Evolutionary conservation across 441 rosid genomes (phyloP), one percentile per base, ranked within the genome.

Genomic region (Mallotus repandus): DNA sequence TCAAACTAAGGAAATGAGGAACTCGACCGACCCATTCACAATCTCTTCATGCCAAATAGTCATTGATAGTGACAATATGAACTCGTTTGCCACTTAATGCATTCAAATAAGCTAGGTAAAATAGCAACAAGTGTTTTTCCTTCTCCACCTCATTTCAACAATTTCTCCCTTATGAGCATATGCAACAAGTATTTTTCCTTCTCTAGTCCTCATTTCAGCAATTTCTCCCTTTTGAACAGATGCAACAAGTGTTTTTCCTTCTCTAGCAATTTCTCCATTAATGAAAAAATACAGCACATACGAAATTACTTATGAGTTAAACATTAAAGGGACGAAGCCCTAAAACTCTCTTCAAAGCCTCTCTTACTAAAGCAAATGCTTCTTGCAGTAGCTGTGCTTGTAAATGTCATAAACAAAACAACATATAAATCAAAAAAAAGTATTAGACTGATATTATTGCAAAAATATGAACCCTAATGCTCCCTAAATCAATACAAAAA

Each of bases 21-120:
- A 94, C 97, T 85, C 92, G 99, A 60, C 99, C 99, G 83, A 94
- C 98, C 99, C 99, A 92, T 79, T 94, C 99, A 76, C 98, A 94
- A 85, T 94, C 99, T 74, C 98, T 80, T 71, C 99, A 85, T 46
- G 99, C 99, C 48, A 94, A 66, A 87, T 94, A 94, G 87, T 94
- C 99, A 80, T 92, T 92, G 49, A 92, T 97, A 1, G 99, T 92
- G 35, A 94, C 97, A 74, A 92, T 89, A 82, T 92, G 96, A 82
- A 94, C 99, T 75, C 99, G 97, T 83, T 89, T 92, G 68, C 94
- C 98, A 80, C 85, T 88, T 54, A 94, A 84, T 66, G 99, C 98
- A 81, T 94, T 94, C 84, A 94, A 80, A 86, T 91, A 92, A 78
- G 99, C 98, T 22, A n/a, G 99, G 98, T 75, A 94, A 86, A 66